Conservation (phyloP, 192 early-diverging fungal genomes). For the Backusella parvicylindrica region DNA sequence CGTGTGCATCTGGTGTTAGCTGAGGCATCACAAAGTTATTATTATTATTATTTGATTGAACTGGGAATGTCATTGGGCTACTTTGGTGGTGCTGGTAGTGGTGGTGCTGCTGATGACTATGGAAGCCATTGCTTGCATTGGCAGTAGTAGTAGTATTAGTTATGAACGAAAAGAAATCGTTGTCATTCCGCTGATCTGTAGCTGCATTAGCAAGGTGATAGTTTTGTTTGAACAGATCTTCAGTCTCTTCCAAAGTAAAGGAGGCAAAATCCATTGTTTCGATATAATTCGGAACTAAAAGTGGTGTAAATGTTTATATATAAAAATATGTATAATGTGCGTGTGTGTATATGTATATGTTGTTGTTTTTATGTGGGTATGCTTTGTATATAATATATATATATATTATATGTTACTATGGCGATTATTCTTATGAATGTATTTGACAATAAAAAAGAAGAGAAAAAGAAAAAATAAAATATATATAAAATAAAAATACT, state of each 20-base stretch:
- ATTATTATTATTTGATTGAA: background rate
- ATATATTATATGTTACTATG: too few relatives aligned
- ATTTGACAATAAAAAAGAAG: background rate
- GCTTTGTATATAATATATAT: background rate
- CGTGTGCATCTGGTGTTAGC: conserved; percentile 23
- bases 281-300: background rate
- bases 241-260: conserved; percentile 17
- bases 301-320: background rate
- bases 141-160: background rate
- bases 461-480: background rate
- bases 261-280: conserved; percentile 18
- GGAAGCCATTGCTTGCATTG: background rate
- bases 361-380: background rate
- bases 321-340: background rate
- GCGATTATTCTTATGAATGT: too few relatives aligned
- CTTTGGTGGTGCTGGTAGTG: background rate
- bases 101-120: background rate
- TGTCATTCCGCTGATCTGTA: background rate
- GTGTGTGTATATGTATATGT: background rate
- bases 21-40: conserved; percentile 16
- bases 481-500: background rate
- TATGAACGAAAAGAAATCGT: conserved; percentile 27
- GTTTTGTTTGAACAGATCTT: conserved; percentile 2
- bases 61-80: background rate
- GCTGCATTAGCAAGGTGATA: background rate